Base-by-base conservation (phyloP, 176 grass and related monocot genomes). In the Juncus effusus region DNA sequence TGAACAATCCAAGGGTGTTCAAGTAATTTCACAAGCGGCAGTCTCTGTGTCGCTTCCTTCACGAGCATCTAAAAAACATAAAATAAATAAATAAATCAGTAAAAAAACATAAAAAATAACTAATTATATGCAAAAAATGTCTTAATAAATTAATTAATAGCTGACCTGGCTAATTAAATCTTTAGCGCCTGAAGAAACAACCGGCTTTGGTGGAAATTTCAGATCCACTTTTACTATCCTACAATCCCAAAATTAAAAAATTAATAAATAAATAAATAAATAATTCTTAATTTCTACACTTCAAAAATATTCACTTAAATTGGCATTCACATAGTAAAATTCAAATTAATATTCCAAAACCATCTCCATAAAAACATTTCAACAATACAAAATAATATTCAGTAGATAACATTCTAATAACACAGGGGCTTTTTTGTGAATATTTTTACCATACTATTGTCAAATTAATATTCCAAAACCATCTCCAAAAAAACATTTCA, bases 221-320 rank as follows among this genome's bases (percentile, higher is more conserved):
- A 97, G 75, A 56, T 97, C 93, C 4, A 92, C 93, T 69, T 91
- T 97, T 36, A 92, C 53, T 63, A 97, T 97, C 85, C 93, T 97
- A 79, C 37, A 76, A 62, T 36, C 39, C 42, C 2, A 74, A 74
- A 12, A 51, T 2, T 28, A 63, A 53, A 51, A 37, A 56, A 4
- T 3, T 56, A 51, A 70, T 53, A 13, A 53, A 52, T 13, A 58
- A 38, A 14, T 42, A 10, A 68, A 65, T 3, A n/a, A 41, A 53
- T 47, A 47, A 28, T 28, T 28, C 19, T 28, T 28, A 28, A 28
- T 28, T 28, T 28, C 19, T 28, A 28, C 19, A 28, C 19, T 28
- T 28, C 19, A 28, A 28, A 28, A 28, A 28, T 28, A 28, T 28
- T 28, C 19, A 28, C 19, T 28, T 28, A 0, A 28, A 28, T 28